A percentile compares a stretch with the other conserved stretches of the same genome.
These are phyloP conservation scores for Aspergillus tubingensis DNA, from an alignment of 2,329 filamentous ascomycete genomes.

Conservation along the genomic window DNA sequence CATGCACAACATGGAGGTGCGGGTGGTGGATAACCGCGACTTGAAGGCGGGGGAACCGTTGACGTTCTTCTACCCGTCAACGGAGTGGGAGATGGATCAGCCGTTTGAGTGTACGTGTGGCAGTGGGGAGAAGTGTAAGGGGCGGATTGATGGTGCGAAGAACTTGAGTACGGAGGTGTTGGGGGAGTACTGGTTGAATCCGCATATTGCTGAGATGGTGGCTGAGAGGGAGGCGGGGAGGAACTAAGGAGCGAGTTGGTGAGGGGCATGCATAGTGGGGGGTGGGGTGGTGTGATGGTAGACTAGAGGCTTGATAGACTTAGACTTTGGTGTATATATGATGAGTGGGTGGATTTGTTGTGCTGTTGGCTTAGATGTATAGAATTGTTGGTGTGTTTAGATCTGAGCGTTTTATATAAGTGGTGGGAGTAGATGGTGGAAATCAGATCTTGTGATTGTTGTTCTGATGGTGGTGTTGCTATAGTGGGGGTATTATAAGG, in stretches of 20 bases:
- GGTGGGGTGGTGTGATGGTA: background rate
- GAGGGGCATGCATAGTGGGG: background rate
- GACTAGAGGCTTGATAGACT: background rate
- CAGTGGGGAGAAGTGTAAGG: constrained; percentile 39
- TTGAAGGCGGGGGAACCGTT: constrained; percentile 45
- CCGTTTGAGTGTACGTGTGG: constrained; percentile 49
- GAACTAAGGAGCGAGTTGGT: background rate
- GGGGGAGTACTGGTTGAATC: constrained; percentile 46
- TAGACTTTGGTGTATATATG: background rate
- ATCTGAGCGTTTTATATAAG: too few species aligned
- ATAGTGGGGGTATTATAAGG: too few species aligned
- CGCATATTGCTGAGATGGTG: constrained; percentile 41
- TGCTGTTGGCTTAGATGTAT: too few species aligned
- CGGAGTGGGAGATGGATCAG: constrained; percentile 54
- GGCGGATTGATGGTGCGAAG: constrained; percentile 44
- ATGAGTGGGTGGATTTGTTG: background rate
- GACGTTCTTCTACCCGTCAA: constrained; percentile 54
- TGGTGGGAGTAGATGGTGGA: too few species aligned
- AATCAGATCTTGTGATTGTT: too few species aligned
- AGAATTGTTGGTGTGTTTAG: too few species aligned
- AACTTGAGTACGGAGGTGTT: constrained; percentile 36
- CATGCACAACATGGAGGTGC: constrained; percentile 47
- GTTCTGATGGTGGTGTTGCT: too few species aligned
- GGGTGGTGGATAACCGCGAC: constrained; percentile 41
- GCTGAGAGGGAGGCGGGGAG: constrained; percentile 17